Conservation (phyloP, 2,329 filamentous ascomycete species). For the Graphilbum ipis-grandicollis region DNA sequence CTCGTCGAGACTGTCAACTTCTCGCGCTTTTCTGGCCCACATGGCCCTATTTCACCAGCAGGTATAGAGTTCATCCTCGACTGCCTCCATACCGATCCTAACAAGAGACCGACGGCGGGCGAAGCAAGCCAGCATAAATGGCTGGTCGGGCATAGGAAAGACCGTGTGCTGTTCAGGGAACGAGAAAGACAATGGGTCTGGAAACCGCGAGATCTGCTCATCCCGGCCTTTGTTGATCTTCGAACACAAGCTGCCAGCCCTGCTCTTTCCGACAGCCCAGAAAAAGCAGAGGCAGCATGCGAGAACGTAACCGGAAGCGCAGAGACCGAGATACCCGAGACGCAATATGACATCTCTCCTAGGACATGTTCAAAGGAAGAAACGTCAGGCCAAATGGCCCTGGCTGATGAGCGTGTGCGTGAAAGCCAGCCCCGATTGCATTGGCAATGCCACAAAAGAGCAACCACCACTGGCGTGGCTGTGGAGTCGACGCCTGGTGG, state of each 20-base stretch:
- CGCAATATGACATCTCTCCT: too few species aligned
- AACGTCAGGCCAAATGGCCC: too few species aligned
- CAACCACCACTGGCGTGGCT: too few species aligned
- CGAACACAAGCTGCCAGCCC: background rate
- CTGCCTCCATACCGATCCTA: slow-evolving; percentile 5
- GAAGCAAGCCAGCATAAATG: slow-evolving; percentile 4
- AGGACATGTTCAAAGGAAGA: too few species aligned
- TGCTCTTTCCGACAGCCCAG: background rate
- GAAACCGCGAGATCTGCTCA: slow-evolving; percentile 7
- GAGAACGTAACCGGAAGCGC: too few species aligned
- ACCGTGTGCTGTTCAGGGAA: slow-evolving; percentile 3
- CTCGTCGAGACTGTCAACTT: slow-evolving; percentile 6
- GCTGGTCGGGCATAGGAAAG: slow-evolving; percentile 2
- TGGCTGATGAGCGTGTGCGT: too few species aligned
- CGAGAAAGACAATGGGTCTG: slow-evolving; percentile 3
- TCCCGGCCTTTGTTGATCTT: slow-evolving; percentile 7
- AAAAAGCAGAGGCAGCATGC: too few species aligned
- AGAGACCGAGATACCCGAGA: too few species aligned
- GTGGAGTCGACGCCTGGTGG: too few species aligned
- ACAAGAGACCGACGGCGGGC: slow-evolving; percentile 3
- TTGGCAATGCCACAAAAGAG: too few species aligned
- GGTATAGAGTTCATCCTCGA: slow-evolving; percentile 6
- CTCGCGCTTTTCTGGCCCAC: background rate
- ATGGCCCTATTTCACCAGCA: slow-evolving; percentile 3
- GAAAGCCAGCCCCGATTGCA: too few species aligned